A percentile compares a stretch with the other conserved stretches of the same genome.
phyloP scores from a whole-genome alignment of 768 basidiomycete genomes.

The Leccinellum rugosiceps region DNA sequence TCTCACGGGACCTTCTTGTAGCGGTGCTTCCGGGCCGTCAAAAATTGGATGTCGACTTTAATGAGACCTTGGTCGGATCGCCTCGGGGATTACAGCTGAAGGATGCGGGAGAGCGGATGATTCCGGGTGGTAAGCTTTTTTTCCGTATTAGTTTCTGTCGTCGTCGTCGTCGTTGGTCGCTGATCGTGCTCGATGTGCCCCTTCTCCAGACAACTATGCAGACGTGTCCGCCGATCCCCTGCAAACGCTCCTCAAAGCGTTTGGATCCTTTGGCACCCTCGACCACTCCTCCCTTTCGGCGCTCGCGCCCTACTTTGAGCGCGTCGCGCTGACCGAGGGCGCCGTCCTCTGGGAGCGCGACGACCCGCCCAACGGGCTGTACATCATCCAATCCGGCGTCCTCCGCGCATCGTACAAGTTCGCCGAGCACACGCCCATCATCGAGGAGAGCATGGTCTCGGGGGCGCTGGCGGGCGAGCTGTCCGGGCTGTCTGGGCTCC shows the following conservation, averaged over 20 bases:
- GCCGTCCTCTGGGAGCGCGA: constrained; percentile 71
- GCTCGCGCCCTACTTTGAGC: constrained; percentile 70
- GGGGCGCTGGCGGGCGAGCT: constrained; percentile 93
- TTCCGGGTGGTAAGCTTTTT: constrained; percentile 48
- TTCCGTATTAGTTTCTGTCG: neutral
- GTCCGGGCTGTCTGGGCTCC: constrained; percentile 72
- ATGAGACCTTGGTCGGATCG: constrained; percentile 48
- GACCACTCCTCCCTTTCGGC: constrained; percentile 56
- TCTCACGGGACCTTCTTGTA: neutral
- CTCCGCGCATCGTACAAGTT: constrained; percentile 82
- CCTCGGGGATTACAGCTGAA: constrained; percentile 67
- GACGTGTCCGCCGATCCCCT: constrained; percentile 56
- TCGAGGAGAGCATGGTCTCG: constrained; percentile 91
- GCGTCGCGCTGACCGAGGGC: constrained; percentile 52
- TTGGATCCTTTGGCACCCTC: constrained; percentile 67
- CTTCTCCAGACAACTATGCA: constrained; percentile 18
- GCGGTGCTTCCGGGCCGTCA: constrained; percentile 53
- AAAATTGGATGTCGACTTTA: constrained; percentile 44
- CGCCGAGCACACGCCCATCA: constrained; percentile 57
- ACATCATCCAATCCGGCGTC: constrained; percentile 85
- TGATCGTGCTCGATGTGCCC: too few species aligned
- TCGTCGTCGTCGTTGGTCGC: neutral
- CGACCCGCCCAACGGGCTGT: constrained; percentile 79
- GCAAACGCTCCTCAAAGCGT: constrained; percentile 73
- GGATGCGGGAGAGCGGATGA: constrained; percentile 68